Conservation (phyloP, 2,329 filamentous ascomycete species). For the Trichoderma asperellum region DNA sequence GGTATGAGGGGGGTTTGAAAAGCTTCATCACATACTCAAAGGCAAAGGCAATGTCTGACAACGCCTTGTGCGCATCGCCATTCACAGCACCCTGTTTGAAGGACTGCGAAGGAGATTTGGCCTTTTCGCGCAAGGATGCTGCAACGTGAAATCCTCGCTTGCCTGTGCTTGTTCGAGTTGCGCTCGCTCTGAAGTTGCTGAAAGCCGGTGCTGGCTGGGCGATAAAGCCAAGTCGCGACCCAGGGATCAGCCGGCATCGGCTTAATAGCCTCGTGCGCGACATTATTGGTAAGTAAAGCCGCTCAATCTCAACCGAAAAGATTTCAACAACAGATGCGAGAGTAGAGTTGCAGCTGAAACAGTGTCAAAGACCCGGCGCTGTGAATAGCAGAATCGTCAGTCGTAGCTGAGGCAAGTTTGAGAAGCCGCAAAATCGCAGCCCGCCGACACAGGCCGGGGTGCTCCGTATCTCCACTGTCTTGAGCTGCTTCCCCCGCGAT, state of each 20-base stretch:
- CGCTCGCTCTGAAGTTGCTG: not conserved
- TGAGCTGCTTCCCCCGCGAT: conserved; percentile 1
- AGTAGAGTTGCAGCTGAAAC: not conserved
- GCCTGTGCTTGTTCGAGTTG: not conserved
- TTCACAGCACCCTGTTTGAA: conserved; percentile 9
- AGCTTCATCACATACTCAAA: conserved; percentile 41
- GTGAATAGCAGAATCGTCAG: not conserved
- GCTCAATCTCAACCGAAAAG: not conserved
- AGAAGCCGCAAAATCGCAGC: conserved; percentile 7
- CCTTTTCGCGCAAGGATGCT: not conserved
- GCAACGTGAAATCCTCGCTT: conserved; percentile 13
- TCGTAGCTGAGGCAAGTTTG: not conserved
- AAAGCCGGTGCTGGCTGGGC: not conserved
- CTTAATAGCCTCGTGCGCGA: conserved; percentile 16
- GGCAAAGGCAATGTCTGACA: conserved; percentile 45
- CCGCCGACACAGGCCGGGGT: conserved; percentile 15
- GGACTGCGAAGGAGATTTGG: not conserved
- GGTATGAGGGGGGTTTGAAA: not conserved
- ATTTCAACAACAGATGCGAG: not conserved
- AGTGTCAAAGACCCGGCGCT: not conserved
- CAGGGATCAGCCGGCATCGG: conserved; percentile 16
- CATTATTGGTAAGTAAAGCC: not conserved
- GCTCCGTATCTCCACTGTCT: conserved; percentile 24
- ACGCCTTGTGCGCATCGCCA: conserved; percentile 34
- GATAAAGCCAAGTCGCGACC: conserved; percentile 1